Conservation (phyloP, 2,329 filamentous ascomycete genomes). For the Ceratocystis cubensis region DNA sequence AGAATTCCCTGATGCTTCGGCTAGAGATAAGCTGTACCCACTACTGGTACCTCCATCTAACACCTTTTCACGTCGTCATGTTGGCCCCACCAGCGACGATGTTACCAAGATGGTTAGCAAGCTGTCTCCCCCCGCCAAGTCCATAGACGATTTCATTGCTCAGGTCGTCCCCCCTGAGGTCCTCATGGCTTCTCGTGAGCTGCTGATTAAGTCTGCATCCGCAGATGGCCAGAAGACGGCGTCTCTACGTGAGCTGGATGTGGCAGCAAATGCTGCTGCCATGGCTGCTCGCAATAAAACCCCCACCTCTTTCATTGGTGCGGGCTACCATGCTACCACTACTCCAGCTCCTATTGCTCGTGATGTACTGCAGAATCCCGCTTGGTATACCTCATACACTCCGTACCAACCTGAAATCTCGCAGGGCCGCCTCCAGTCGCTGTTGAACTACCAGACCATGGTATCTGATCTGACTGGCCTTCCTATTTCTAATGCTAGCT, state of each 20-base stretch:
- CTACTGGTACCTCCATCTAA: conserved; percentile 19
- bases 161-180: conserved; percentile 76
- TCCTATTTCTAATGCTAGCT: conserved; percentile 77
- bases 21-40: conserved; percentile 16
- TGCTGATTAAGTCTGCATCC: conserved; percentile 10
- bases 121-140: conserved; percentile 59
- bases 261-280: conserved; percentile 34
- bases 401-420: conserved; percentile 97
- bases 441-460: conserved; percentile 93
- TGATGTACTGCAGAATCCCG: conserved; percentile 83
- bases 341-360: conserved; percentile 83
- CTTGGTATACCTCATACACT: conserved; percentile 96
- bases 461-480: conserved; percentile 78
- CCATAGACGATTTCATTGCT: conserved; percentile 68
- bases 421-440: conserved; percentile 79
- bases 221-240: neutral
- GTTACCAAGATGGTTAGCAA: conserved; percentile 66
- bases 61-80: conserved; percentile 65
- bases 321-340: conserved; percentile 77
- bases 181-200: conserved; percentile 30
- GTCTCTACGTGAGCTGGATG: conserved; percentile 46
- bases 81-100: conserved; percentile 63
- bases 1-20: conserved; percentile 3
- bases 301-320: conserved; percentile 63
- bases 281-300: conserved; percentile 30